Evolutionary conservation across 176 grass and related monocot species (phyloP).

Genomic region (Hordeum vulgare): MorexV3_pseudomolecules_assembly NC_058520.1:552645158-552645657

Average conservation of each 20-base stretch:
- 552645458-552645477: constrained; percentile 76
- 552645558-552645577: neutral
- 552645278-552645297: constrained; percentile 46
- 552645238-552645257: constrained; percentile 38
- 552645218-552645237: constrained; percentile 24
- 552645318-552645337: constrained; percentile 39
- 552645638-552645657: constrained; percentile 99
- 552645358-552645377: constrained; percentile 36
- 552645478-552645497: constrained; percentile 79
- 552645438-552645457: constrained; percentile 86
- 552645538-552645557: neutral
- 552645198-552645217: constrained; percentile 21
- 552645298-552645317: constrained; percentile 47
- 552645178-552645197: constrained; percentile 24
- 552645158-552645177: constrained; percentile 13
- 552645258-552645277: constrained; percentile 32
- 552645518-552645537: constrained; percentile 29
- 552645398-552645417: constrained; percentile 98
- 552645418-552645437: constrained; percentile 95
- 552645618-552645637: constrained; percentile 72
- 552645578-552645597: constrained; percentile 36
- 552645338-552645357: constrained; percentile 42
- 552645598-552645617: constrained; percentile 78
- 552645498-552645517: constrained; percentile 94
- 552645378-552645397: constrained; percentile 8